Conservation (phyloP, 2,329 filamentous ascomycete species). For the Diaporthe citriasiana region DNA sequence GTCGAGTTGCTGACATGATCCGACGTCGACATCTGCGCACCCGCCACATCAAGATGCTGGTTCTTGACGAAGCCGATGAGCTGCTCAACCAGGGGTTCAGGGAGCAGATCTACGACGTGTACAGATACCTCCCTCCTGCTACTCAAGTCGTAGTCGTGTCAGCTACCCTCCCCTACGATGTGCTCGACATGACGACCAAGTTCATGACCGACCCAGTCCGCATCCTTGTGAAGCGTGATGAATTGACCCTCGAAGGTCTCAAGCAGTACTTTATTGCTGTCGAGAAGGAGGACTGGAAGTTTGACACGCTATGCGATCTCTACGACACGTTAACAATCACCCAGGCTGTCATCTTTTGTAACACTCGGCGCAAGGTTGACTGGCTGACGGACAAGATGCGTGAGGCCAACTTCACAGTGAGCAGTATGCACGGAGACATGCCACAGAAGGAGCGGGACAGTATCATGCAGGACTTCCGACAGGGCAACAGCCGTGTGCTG, state of each 20-base stretch:
- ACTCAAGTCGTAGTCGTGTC: conserved; percentile 99
- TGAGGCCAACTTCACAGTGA: conserved; percentile 98
- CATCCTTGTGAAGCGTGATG: conserved; percentile 99
- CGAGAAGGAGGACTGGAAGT: conserved; percentile 99
- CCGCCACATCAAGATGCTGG: conserved; percentile 99
- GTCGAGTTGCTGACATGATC: conserved; percentile 99
- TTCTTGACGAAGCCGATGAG: conserved; percentile 99
- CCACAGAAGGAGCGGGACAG: conserved; percentile 97
- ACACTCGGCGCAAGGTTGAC: conserved; percentile 99
- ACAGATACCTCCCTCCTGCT: conserved; percentile 97
- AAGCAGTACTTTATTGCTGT: conserved; percentile 99
- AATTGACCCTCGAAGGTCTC: conserved; percentile 99
- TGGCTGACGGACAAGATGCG: conserved; percentile 99
- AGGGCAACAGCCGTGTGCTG: conserved; percentile 96
- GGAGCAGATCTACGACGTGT: conserved; percentile 99
- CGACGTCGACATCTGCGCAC: conserved; percentile 97
- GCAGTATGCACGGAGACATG: conserved; percentile 99
- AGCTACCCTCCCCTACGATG: conserved; percentile 98
- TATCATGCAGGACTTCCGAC: conserved; percentile 99
- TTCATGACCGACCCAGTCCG: conserved; percentile 99
- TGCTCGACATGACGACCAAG: conserved; percentile 99
- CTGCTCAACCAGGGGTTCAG: conserved; percentile 97
- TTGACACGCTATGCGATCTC: conserved; percentile 97
- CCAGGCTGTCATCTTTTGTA: conserved; percentile 99
- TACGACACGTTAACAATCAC: conserved; percentile 99